These are phyloP conservation scores for Ascochyta clinopodiicola DNA, from an alignment of 2,329 filamentous ascomycete species.

Conservation along the genomic window DNA sequence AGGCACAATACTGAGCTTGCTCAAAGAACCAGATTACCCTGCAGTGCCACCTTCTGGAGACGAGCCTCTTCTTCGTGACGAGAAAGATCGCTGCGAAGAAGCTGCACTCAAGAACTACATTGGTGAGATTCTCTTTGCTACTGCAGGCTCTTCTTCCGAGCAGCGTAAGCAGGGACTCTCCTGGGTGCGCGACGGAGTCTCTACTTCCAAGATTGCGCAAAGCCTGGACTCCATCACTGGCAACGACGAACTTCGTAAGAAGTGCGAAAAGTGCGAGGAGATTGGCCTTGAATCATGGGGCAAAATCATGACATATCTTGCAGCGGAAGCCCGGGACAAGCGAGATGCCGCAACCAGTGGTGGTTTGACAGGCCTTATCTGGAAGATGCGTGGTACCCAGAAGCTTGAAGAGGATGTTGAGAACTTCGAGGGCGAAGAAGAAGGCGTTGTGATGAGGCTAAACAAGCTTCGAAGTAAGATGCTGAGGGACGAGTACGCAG, in stretches of 20 bases:
- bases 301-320: constrained; percentile 75
- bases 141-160: constrained; percentile 52
- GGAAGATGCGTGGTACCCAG: constrained; percentile 37
- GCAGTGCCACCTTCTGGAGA: constrained; percentile 73
- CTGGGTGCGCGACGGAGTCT: constrained; percentile 88
- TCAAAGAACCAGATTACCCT: constrained; percentile 69
- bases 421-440: constrained; percentile 44
- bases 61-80: constrained; percentile 67
- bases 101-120: constrained; percentile 88
- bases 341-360: constrained; percentile 30
- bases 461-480: constrained; percentile 44
- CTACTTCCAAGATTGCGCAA: constrained; percentile 69
- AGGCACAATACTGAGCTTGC: constrained; percentile 38
- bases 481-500: constrained; percentile 44
- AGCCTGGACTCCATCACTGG: constrained; percentile 56
- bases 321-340: constrained; percentile 52
- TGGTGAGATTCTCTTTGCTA: constrained; percentile 87
- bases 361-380: constrained; percentile 28
- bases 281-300: constrained; percentile 83
- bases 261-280: constrained; percentile 78
- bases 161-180: constrained; percentile 70
- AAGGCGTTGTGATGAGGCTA: constrained; percentile 42
- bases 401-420: constrained; percentile 39
- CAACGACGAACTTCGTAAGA: constrained; percentile 57
- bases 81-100: constrained; percentile 78